Evolutionary conservation across 83 land plant species (phyloP), one percentile per base, ranked within the genome.

Genomic region (Picea abies): DNA sequence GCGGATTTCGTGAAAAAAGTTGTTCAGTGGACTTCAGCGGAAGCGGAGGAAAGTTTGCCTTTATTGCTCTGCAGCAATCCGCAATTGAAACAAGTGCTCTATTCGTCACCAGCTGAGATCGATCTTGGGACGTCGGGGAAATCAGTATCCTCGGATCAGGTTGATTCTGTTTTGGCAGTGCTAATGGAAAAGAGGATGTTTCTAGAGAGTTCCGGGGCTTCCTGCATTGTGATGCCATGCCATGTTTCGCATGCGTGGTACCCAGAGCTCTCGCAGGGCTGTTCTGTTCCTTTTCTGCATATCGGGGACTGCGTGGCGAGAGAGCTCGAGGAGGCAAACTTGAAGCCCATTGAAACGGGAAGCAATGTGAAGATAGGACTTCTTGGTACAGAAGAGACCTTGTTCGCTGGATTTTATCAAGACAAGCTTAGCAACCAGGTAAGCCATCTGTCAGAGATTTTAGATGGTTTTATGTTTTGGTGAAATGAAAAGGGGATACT

Each of bases 191-290:
- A 88, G 61, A 90, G 94, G 76, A 39, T 22, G 26, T 91, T 91
- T 63, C 86, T 92, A 17, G 94, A 91, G 87, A 60, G 69, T 14
- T 82, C 93, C 5, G 93, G 93, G 65, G 94, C 91, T 73, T 80
- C 85, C 15, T 92, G 94, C 91, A 87, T 92, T 68, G 91, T 84
- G 15, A 90, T 89, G 93, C 94, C 94, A 0, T 92, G 91, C 66
- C 91, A 90, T 81, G 41, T 87, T 20, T 89, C 88, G 6, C 89
- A 90, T 68, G 71, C 80, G 3, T 92, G 94, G 94, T 79, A 86
- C 79, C 82, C 83, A 6, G 89, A 90, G 84, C 80, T 92, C 12
- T 78, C 80, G 0, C 79, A 84, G 25, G 93, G 84, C 1, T 88
- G 89, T 56, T 79, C 89, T 11, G 88, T 89, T 61, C 89, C 93